These are phyloP conservation scores for Suillus variegatus DNA, from an alignment of 768 basidiomycete species.

Conservation along the genomic window DNA sequence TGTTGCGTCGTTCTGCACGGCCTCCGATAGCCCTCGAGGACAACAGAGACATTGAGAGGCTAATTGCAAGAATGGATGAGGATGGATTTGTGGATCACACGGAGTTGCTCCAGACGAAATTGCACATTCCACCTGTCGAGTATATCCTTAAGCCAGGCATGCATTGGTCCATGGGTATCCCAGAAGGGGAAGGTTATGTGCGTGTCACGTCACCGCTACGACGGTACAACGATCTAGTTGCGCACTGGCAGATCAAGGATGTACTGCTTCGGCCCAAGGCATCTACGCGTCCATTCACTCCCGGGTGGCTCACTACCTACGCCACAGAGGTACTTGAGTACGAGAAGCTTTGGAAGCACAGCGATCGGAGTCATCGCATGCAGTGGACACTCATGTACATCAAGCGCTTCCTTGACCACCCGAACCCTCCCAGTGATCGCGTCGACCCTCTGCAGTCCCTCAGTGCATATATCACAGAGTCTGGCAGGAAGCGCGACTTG, in stretches of 20 bases:
- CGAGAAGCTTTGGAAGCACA: constrained; percentile 37
- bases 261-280: constrained; percentile 50
- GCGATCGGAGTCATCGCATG: constrained; percentile 32
- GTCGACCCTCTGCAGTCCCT: constrained; percentile 31
- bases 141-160: constrained; percentile 55
- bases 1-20: constrained; percentile 56
- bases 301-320: constrained; percentile 46
- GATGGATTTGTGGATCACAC: constrained; percentile 45
- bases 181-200: constrained; percentile 75
- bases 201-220: constrained; percentile 87
- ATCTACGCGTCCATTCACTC: constrained; percentile 43
- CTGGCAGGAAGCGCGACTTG: constrained; percentile 11
- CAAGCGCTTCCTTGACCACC: constrained; percentile 37
- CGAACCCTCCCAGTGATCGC: constrained; percentile 15
- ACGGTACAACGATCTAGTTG: constrained; percentile 77
- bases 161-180: constrained; percentile 74
- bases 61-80: constrained; percentile 51
- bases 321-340: constrained; percentile 36
- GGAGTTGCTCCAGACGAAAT: constrained; percentile 33
- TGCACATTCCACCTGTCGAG: constrained; percentile 37
- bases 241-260: constrained; percentile 94
- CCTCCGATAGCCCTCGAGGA: constrained; percentile 33
- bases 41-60: constrained; percentile 36
- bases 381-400: constrained; percentile 46
- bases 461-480: constrained; percentile 25